Evolutionary conservation across 2,329 filamentous ascomycete genomes (phyloP).

Genomic region (Trichophyton benhamiae): DNA sequence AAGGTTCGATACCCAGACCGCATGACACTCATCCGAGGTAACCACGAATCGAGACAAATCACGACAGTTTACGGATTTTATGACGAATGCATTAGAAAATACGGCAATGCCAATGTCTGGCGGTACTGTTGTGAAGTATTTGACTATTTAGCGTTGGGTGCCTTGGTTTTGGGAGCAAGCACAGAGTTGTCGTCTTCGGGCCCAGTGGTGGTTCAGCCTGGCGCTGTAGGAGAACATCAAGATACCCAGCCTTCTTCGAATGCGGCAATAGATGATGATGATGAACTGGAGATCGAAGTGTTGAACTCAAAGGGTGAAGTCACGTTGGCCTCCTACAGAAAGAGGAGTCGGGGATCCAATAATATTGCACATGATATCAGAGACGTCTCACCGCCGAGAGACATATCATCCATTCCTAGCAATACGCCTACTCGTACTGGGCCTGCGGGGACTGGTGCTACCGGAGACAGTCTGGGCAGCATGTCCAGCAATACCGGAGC

Average conservation of each 20-base stretch:
- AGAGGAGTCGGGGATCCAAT: conserved; percentile 22
- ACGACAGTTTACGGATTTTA: conserved; percentile 99
- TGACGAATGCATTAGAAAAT: conserved; percentile 94
- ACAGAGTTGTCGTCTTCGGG: conserved; percentile 50
- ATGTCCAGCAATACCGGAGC: conserved; percentile 54
- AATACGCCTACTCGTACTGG: conserved; percentile 46
- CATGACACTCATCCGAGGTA: conserved; percentile 90
- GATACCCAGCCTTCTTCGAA: conserved; percentile 36
- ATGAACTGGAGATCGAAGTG: conserved; percentile 84
- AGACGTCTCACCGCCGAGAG: conserved; percentile 29
- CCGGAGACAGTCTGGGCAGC: conserved; percentile 50
- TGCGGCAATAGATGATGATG: conserved; percentile 37
- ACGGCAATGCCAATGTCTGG: conserved; percentile 97
- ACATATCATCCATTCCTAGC: conserved; percentile 32
- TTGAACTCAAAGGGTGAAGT: conserved; percentile 72
- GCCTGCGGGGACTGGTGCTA: conserved; percentile 67
- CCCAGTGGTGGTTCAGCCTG: conserved; percentile 32
- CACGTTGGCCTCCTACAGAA: conserved; percentile 44
- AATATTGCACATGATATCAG: conserved; percentile 26
- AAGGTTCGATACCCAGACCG: conserved; percentile 94
- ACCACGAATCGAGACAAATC: conserved; percentile 93
- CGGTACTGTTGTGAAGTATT: conserved; percentile 99
- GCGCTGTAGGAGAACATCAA: background rate
- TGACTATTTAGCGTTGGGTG: conserved; percentile 89
- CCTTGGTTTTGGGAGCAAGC: conserved; percentile 92